A percentile compares a stretch with the other conserved stretches of the same genome.
These are phyloP conservation scores for Pyrenula massariospora DNA, from an alignment of 495 filamentous ascomycete species.

Conservation along the genomic window DNA sequence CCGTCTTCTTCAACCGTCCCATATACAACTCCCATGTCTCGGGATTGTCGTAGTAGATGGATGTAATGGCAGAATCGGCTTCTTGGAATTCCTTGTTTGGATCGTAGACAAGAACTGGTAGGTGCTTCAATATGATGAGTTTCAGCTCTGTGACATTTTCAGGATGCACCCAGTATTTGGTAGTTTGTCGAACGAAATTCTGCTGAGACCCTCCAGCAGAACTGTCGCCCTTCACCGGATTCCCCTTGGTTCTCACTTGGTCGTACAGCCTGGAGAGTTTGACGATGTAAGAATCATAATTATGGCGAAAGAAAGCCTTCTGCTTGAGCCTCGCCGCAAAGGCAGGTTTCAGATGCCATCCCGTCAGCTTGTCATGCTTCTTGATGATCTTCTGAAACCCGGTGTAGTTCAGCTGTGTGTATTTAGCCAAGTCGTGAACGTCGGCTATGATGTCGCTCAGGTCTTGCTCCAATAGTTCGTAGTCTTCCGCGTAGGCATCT, in stretches of 20 bases:
- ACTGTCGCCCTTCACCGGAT: slow-evolving; percentile 83
- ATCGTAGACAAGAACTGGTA: slow-evolving; percentile 96
- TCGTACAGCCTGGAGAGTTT: slow-evolving; percentile 96
- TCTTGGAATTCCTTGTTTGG: slow-evolving; percentile 89
- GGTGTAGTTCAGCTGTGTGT: slow-evolving; percentile 96
- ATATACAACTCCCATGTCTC: slow-evolving; percentile 89
- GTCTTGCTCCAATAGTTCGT: slow-evolving; percentile 86
- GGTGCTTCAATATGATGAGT: slow-evolving; percentile 92
- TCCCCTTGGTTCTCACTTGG: slow-evolving; percentile 80
- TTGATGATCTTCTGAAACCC: slow-evolving; percentile 99
- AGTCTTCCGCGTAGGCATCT: slow-evolving; percentile 76
- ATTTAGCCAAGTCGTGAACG: slow-evolving; percentile 96
- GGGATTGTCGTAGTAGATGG: slow-evolving; percentile 94
- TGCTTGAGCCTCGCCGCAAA: slow-evolving; percentile 88
- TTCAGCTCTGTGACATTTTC: slow-evolving; percentile 99
- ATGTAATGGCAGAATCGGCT: slow-evolving; percentile 87
- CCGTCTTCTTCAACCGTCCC: slow-evolving; percentile 90
- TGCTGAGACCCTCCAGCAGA: slow-evolving; percentile 85
- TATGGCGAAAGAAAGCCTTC: slow-evolving; percentile 96
- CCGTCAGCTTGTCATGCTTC: slow-evolving; percentile 98
- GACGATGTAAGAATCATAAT: slow-evolving; percentile 93
- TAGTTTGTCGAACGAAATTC: slow-evolving; percentile 94
- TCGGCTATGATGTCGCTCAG: slow-evolving; percentile 97
- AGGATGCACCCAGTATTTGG: slow-evolving; percentile 98
- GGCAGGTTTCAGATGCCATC: slow-evolving; percentile 85